Conservation (phyloP, 2,329 filamentous ascomycete species). For the Botrytis aclada region DNA sequence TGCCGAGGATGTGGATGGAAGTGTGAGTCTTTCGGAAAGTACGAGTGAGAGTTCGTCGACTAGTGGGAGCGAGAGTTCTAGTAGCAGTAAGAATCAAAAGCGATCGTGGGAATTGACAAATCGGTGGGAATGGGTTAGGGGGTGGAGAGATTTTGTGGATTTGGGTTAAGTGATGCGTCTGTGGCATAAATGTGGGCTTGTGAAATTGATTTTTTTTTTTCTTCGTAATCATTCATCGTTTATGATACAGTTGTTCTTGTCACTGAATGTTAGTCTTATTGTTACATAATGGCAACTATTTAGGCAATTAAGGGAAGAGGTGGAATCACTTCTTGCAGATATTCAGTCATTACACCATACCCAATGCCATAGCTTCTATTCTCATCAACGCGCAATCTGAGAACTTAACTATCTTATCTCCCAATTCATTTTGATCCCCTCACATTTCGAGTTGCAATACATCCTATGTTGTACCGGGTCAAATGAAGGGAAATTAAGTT, state of each 20-base stretch:
- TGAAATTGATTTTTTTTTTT: too few species aligned
- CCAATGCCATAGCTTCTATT: too few species aligned
- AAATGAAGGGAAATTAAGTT: too few species aligned
- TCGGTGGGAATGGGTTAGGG: background rate
- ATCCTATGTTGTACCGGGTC: too few species aligned
- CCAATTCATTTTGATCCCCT: too few species aligned
- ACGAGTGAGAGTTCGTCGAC: background rate
- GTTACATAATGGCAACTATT: background rate
- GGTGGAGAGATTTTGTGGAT: background rate
- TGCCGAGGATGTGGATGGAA: background rate
- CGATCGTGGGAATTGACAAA: background rate
- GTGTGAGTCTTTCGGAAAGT: background rate
- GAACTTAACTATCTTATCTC: too few species aligned
- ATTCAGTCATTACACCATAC: too few species aligned
- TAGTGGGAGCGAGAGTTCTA: background rate
- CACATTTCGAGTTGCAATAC: too few species aligned
- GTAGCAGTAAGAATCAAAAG: background rate
- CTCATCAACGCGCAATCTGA: too few species aligned
- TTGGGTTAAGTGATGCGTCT: background rate
- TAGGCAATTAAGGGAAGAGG: too few species aligned
- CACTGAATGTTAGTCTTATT: background rate
- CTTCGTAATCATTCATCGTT: accelerated
- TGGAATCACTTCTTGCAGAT: too few species aligned
- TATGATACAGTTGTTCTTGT: background rate
- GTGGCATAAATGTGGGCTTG: too few species aligned